Conservation (phyloP, 768 basidiomycete species). For the Collybia nuda region DNA sequence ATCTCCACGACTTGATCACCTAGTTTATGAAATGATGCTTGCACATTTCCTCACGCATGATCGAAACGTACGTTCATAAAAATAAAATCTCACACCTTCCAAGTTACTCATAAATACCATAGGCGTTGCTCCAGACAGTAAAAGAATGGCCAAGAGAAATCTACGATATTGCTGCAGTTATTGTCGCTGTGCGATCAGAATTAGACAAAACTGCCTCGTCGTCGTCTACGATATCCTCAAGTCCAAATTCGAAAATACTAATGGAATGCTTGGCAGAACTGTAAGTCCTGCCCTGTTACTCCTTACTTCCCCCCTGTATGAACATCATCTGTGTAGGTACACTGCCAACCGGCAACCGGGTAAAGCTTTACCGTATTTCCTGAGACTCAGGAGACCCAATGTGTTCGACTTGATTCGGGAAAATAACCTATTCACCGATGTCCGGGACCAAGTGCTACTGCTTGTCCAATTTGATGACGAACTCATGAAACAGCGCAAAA, state of each 20-base stretch:
- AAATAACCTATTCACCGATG: conserved; percentile 90
- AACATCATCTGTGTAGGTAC: conserved; percentile 59
- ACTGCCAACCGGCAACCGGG: conserved; percentile 88
- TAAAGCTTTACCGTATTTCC: conserved; percentile 89
- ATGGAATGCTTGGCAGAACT: conserved; percentile 95
- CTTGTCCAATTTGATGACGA: conserved; percentile 96
- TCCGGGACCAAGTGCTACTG: conserved; percentile 89
- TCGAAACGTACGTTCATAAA: conserved; percentile 47
- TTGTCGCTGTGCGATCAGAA: conserved; percentile 84
- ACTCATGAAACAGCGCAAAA: conserved; percentile 59
- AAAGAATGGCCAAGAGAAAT: conserved; percentile 89
- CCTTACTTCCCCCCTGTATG: neutral
- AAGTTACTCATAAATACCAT: conserved; percentile 3
- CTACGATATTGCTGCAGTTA: conserved; percentile 85
- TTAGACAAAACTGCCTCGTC: conserved; percentile 63
- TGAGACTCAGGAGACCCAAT: conserved; percentile 81
- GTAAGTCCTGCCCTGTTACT: conserved; percentile 36
- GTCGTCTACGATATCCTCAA: conserved; percentile 39
- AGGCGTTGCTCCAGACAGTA: conserved; percentile 79
- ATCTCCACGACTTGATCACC: conserved; percentile 72
- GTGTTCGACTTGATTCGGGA: conserved; percentile 95
- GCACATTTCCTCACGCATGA: conserved; percentile 83
- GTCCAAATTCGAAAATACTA: conserved; percentile 58
- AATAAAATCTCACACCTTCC: neutral
- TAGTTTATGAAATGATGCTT: conserved; percentile 95